Evolutionary conservation across 2,329 filamentous ascomycete genomes (phyloP).

Genomic region (Elsinoe australis): DNA sequence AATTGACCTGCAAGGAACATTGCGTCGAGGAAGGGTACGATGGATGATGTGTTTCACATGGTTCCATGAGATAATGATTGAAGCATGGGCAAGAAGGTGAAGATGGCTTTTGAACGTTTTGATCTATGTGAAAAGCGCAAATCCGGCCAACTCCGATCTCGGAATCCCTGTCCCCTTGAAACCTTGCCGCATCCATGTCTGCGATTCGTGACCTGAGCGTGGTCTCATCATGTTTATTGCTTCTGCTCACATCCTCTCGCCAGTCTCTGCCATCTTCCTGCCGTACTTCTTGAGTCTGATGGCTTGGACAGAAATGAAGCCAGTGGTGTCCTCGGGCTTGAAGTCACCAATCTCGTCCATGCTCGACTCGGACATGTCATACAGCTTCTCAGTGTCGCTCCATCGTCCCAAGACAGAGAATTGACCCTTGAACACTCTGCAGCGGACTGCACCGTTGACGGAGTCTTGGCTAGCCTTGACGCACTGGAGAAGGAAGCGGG

Average conservation of each 20-base stretch:
- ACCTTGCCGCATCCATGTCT: no score
- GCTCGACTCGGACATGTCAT: conserved; percentile 55
- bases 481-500: conserved; percentile 61
- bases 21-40: no score
- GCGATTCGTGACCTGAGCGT: no score
- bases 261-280: conserved; percentile 33
- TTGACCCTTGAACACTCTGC: conserved; percentile 60
- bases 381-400: conserved; percentile 61
- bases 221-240: no score
- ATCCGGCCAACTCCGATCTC: neutral
- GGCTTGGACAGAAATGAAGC: conserved; percentile 63
- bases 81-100: neutral
- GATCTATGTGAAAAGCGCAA: neutral
- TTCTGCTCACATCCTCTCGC: conserved; percentile 28
- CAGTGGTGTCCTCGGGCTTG: conserved; percentile 56
- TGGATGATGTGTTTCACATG: no score
- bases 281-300: conserved; percentile 46
- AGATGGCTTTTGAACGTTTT: neutral
- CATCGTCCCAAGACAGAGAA: conserved; percentile 53
- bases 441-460: conserved; percentile 55
- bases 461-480: conserved; percentile 53
- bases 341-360: conserved; percentile 68
- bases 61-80: no score
- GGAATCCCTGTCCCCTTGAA: neutral
- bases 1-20: no score